These are phyloP conservation scores for Ettlia oleoabundans DNA, from an alignment of 139 green algal genomes.

Conservation along the genomic window DNA sequence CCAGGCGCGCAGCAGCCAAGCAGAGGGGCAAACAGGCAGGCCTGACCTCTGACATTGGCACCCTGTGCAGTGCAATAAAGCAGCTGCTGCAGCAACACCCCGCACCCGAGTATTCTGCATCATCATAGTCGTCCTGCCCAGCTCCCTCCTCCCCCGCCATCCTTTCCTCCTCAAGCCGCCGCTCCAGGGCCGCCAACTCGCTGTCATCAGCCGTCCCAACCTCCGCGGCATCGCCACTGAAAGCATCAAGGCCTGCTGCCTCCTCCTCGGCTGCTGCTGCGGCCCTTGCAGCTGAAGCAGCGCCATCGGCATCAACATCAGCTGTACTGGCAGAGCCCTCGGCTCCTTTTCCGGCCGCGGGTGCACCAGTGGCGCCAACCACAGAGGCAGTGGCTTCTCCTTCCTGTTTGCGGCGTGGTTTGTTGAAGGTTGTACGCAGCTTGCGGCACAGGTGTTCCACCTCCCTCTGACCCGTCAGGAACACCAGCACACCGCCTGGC, in stretches of 20 bases:
- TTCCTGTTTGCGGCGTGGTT: background rate
- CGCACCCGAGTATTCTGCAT: constrained; percentile 25
- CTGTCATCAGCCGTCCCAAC: constrained; percentile 35
- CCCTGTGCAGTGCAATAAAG: too few relatives aligned
- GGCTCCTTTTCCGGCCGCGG: too few relatives aligned
- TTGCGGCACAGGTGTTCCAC: constrained; percentile 79
- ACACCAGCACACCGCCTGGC: constrained; percentile 92
- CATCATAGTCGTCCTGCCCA: constrained; percentile 46
- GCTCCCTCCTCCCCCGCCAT: constrained; percentile 39
- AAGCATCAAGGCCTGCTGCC: constrained; percentile 27
- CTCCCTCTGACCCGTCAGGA: constrained; percentile 93
- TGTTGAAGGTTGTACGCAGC: constrained; percentile 65
- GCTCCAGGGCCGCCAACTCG: constrained; percentile 31
- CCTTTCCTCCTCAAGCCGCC: constrained; percentile 41
- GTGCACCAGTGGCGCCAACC: too few relatives aligned
- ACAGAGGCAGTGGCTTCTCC: too few relatives aligned
- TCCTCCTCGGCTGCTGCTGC: constrained; percentile 1
- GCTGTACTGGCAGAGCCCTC: too few relatives aligned
- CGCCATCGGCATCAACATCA: background rate
- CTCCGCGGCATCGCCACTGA: constrained; percentile 35
- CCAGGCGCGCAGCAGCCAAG: background rate
- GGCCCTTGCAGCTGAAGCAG: background rate
- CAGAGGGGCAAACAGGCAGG: background rate
- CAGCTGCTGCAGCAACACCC: background rate
- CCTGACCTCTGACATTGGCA: too few relatives aligned